Evolutionary conservation across 257 asterid species (phyloP), one percentile per base, ranked within the genome.

Genomic region (Ophiorrhiza pumila): DNA sequence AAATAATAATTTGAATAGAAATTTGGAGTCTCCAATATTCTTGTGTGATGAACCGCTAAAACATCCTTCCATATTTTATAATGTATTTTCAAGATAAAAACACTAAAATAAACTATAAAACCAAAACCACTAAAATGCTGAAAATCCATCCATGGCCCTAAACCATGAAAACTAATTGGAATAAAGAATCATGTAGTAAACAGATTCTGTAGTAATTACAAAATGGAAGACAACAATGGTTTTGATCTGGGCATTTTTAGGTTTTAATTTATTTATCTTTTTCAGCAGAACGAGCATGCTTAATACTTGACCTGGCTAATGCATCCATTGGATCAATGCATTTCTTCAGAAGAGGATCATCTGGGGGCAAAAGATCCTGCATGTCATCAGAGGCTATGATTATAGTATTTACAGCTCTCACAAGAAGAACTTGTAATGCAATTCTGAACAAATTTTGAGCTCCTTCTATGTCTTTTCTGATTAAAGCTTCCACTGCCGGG

Each of bases 321-420:
- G 88, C 90, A 74, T 90, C 93, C 77, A 77, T 74, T 0, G 96
- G 97, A 57, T 88, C 88, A 3, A 87, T 68, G 75, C 96, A 92
- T 81, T 79, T 87, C 72, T 69, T 82, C 83, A 88, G 81, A 77
- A 92, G 80, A 68, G 89, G 92, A 80, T 92, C 98, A 0, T 87
- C 85, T 4, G 83, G 83, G 13, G 98, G 98, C 85, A 92, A 77
- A 71, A 90, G 78, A 9, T 77, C 80, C 3, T 69, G 80, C 50
- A 87, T 58, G 72, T 90, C 91, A 77, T 92, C 98, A 4, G 90
- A 85, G 72, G 96, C 98, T 37, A 90, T 79, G 68, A 92, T 72
- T 31, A 92, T 73, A 34, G 80, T 78, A 78, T 82, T 92, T 68
- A 86, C 96, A 27, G 94, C 91, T 77, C 87, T 82, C 60, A 87